Evolutionary conservation across 352 stramenopile genomes (phyloP).

Genomic region (Phytophthora fragariae): DNA sequence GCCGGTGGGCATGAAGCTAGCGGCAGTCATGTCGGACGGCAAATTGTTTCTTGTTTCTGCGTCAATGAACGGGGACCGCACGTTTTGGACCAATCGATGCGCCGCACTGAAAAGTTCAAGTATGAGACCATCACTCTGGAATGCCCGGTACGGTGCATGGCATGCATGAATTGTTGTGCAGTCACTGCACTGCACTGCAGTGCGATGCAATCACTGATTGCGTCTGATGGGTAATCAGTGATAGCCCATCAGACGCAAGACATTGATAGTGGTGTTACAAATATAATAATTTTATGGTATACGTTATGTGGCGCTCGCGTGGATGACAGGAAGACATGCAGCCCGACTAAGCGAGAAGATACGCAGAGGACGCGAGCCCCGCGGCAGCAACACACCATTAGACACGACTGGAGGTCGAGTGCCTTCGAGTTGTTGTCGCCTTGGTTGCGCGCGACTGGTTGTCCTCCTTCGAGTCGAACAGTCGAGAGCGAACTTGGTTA

Average conservation of each 20-base stretch:
- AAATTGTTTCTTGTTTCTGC: background rate
- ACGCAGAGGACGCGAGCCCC: background rate
- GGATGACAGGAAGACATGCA: constrained; percentile 15
- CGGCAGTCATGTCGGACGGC: constrained; percentile 21
- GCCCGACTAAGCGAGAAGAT: background rate
- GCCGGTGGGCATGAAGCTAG: constrained; percentile 19
- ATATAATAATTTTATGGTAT: constrained; percentile 24
- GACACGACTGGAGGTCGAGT: constrained; percentile 9
- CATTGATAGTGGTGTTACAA: background rate
- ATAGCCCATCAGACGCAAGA: background rate
- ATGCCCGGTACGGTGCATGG: no score
- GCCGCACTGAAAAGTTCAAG: constrained; percentile 23
- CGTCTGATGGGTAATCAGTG: no score
- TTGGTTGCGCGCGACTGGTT: constrained; percentile 4
- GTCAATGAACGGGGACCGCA: constrained; percentile 10
- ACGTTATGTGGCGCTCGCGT: constrained; percentile 24
- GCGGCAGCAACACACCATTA: constrained; percentile 1
- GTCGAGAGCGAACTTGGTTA: constrained; percentile 27
- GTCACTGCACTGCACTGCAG: no score
- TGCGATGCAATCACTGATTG: background rate
- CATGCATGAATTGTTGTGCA: background rate
- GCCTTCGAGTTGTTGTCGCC: constrained; percentile 16
- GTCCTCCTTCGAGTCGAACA: constrained; percentile 28
- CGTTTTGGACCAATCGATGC: constrained; percentile 32
- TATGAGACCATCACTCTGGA: constrained; percentile 27